Evolutionary conservation across 2,329 filamentous ascomycete genomes (phyloP).

Genomic region (Gaeumannomyces sp.): DNA sequence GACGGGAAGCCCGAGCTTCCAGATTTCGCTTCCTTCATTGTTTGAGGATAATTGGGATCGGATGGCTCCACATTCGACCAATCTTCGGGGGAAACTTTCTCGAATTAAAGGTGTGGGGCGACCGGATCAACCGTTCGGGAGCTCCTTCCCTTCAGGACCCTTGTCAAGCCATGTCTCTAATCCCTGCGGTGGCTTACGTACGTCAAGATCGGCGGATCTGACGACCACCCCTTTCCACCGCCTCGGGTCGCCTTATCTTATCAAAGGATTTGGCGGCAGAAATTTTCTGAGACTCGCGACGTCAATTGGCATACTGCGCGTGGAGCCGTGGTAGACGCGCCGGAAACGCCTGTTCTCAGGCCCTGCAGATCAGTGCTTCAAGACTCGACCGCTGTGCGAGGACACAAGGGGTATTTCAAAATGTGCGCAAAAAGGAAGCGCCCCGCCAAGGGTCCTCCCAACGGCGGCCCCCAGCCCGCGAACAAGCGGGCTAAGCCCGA

Average conservation of each 20-base stretch:
- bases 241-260: neutral
- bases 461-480: constrained; percentile 22
- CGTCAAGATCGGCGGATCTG: neutral
- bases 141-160: neutral
- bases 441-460: constrained; percentile 23
- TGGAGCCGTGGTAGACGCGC: neutral
- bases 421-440: constrained; percentile 28
- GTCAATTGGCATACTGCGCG: neutral
- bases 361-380: too few species aligned
- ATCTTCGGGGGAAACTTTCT: neutral
- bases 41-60: neutral
- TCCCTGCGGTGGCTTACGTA: neutral
- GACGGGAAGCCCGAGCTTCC: too few species aligned
- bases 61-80: neutral
- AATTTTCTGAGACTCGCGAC: neutral
- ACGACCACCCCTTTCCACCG: neutral
- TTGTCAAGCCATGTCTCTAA: too few species aligned
- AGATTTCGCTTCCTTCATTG: neutral
- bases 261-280: neutral
- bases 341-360: neutral
- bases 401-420: neutral
- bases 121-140: neutral
- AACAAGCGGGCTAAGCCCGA: constrained; percentile 32
- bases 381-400: too few species aligned
- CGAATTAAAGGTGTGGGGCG: neutral